Evolutionary conservation across 2,329 filamentous ascomycete species (phyloP), one percentile per base, ranked within the genome.

Genomic region (Diatrype stigma): DNA sequence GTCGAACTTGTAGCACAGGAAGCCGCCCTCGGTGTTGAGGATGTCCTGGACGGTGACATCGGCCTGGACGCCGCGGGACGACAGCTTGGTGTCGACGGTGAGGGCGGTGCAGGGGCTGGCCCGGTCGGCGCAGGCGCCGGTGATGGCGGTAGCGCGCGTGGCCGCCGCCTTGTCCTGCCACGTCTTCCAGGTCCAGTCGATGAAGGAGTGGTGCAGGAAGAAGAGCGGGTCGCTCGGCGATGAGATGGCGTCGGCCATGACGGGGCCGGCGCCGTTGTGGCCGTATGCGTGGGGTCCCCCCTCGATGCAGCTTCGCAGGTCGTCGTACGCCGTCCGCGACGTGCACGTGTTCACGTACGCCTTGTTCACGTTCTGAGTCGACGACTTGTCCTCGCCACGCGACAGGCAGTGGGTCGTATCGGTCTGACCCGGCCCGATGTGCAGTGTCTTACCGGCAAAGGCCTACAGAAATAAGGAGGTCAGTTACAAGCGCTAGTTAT

Each of bases 161-260:
- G 26, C 47, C 32, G 26, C 47, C 32, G 52, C 54, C 30, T 55
- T 51, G n/a, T 58, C 45, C 57, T 66, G 63, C 63, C 63, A 66
- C 57, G 61, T 61, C 53, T 55, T 56, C 60, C 64, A 62, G 21
- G 54, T 52, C 51, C 64, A 63, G 57, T 66, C 63, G 10, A 67
- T 49, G 57, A 59, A 67, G 30, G 61, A 42, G 53, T 67, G 65
- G 61, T 67, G 65, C 63, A 67, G 61, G 61, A 64, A 67, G 59
- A 67, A 67, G 12, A 55, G 37, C 46, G 63, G 65, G 58, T 67
- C 65, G 22, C 61, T 58, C 4, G 61, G 62, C 1, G 63, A 66
- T 19, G 62, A 58, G 48, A 63, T 60, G n/a, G 63, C 58, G 47
- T 67, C 65, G 8, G 64, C 58, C 65, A 67, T 67, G 47, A 63